Evolutionary conservation across 1,139 yeast genomes (phyloP), one percentile per base, ranked within the genome.

Genomic region (Zhuliangozyma blackwelliae): DNA sequence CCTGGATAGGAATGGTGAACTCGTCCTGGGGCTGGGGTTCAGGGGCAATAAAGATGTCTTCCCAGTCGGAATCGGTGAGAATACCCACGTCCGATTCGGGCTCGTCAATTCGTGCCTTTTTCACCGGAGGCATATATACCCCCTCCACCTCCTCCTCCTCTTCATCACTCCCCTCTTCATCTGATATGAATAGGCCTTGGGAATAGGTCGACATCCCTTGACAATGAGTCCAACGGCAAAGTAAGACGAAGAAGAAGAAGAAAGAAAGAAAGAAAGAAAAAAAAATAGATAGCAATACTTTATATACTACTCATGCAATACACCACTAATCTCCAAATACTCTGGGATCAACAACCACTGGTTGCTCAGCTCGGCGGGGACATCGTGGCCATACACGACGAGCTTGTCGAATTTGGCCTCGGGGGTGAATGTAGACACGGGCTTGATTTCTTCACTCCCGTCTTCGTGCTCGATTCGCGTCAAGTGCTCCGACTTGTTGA

Each of bases 361-460:
- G 41, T 61, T 61, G 30, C 52, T 51, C 46, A 48, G 59, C 23
- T 51, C 58, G 2, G 55, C 53, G 5, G 61, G 55, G 3, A 60
- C 42, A 40, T 69, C 75, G 39, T 70, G 76, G 12, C 75, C 75
- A 44, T 57, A 70, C 0, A 65, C 50, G 4, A 50, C 48, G 20
- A 70, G 41, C 6, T 50, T 42, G 9, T 57, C 49, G 43, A 69
- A 65, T 33, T 49, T 50, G 2, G 63, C 72, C n/a, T 55, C 50
- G 0, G 73, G 50, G 7, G 54, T 49, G 37, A 57, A 57, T 7
- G 57, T 60, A 31, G 55, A 55, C 16, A 60, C 51, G 2, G 63
- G 52, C 32, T 54, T 53, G 32, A 40, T 41, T 41, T 46, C 52
- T 7, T 52, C 60, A 7, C 43, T 48, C 3, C 39, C 45, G 10